phyloP scores from a whole-genome alignment of 2,329 filamentous ascomycete species.

The Claviceps spartinae region DNA sequence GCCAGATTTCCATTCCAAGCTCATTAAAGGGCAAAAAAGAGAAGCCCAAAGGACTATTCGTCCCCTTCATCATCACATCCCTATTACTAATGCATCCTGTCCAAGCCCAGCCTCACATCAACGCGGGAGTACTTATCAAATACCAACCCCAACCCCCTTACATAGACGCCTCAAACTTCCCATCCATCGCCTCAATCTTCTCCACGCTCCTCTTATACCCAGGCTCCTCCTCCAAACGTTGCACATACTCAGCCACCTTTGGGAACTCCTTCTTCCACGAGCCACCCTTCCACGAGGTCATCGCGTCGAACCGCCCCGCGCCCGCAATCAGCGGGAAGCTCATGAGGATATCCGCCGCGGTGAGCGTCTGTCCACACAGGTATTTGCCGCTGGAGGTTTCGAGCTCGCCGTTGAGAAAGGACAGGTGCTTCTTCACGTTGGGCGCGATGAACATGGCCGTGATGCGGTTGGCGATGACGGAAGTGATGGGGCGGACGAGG shows the following conservation, averaged over 20 bases:
- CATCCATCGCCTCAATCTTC: conserved; percentile 37
- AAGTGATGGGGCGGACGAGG: conserved; percentile 38
- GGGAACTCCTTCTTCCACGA: conserved; percentile 28
- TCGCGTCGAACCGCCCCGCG: conserved; percentile 23
- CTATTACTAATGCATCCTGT: not conserved
- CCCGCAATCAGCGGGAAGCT: conserved; percentile 37
- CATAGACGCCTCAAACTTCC: conserved; percentile 16
- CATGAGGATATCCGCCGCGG: conserved; percentile 39
- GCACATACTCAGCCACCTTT: conserved; percentile 32
- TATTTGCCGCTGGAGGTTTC: conserved; percentile 31
- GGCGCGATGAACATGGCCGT: conserved; percentile 30
- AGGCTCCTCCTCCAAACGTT: conserved; percentile 28
- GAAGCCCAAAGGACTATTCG: not conserved
- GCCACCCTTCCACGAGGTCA: conserved; percentile 29
- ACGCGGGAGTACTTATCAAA: not conserved
- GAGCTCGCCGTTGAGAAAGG: conserved; percentile 36
- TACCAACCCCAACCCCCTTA: not conserved
- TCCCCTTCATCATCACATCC: not conserved
- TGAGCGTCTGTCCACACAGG: conserved; percentile 35
- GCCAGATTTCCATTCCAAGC: no score
- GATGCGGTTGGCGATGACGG: conserved; percentile 27
- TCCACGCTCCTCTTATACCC: conserved; percentile 34
- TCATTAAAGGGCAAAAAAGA: no score
- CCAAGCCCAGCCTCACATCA: not conserved
- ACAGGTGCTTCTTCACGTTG: conserved; percentile 33